These are phyloP conservation scores for Elsinoe ampelina DNA, from an alignment of 2,329 filamentous ascomycete species.

Conservation along the genomic window DNA sequence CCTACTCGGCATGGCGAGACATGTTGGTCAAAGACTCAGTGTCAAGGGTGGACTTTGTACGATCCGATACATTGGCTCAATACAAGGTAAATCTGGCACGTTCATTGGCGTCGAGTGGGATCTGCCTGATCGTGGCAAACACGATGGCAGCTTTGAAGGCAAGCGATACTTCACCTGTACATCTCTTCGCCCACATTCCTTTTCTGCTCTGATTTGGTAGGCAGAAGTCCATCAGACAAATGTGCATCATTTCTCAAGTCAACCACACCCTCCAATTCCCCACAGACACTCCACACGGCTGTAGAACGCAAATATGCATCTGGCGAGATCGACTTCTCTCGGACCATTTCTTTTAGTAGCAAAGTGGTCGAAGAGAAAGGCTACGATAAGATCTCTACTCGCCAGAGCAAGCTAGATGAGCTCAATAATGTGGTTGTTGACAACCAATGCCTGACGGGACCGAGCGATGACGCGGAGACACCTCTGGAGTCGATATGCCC, in stretches of 20 bases:
- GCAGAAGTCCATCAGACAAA: slow-evolving; percentile 36
- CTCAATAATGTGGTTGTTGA: slow-evolving; percentile 77
- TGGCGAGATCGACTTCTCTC: slow-evolving; percentile 29
- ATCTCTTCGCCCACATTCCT: slow-evolving; percentile 17
- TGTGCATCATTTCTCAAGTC: slow-evolving; percentile 83
- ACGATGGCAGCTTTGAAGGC: slow-evolving; percentile 74
- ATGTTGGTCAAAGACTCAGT: slow-evolving; percentile 67
- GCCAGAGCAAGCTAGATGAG: slow-evolving; percentile 69
- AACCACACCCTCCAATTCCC: slow-evolving; percentile 56
- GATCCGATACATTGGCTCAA: slow-evolving; percentile 68
- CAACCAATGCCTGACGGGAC: slow-evolving; percentile 40
- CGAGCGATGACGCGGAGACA: slow-evolving; percentile 16
- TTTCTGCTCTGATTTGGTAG: neutral
- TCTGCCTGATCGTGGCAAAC: slow-evolving; percentile 74
- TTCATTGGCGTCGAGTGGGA: slow-evolving; percentile 99
- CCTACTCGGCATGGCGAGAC: slow-evolving; percentile 15
- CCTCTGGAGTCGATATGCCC: slow-evolving; percentile 50
- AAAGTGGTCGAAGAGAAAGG: slow-evolving; percentile 91
- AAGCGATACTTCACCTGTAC: slow-evolving; percentile 75
- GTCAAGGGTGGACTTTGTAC: slow-evolving; percentile 73
- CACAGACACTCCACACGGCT: slow-evolving; percentile 68
- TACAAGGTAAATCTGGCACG: slow-evolving; percentile 63
- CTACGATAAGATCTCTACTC: slow-evolving; percentile 80
- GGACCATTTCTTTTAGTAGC: slow-evolving; percentile 60
- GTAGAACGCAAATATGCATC: slow-evolving; percentile 76